Evolutionary conservation across 2,329 filamentous ascomycete genomes (phyloP).

Genomic region (Lachnellula suecica): DNA sequence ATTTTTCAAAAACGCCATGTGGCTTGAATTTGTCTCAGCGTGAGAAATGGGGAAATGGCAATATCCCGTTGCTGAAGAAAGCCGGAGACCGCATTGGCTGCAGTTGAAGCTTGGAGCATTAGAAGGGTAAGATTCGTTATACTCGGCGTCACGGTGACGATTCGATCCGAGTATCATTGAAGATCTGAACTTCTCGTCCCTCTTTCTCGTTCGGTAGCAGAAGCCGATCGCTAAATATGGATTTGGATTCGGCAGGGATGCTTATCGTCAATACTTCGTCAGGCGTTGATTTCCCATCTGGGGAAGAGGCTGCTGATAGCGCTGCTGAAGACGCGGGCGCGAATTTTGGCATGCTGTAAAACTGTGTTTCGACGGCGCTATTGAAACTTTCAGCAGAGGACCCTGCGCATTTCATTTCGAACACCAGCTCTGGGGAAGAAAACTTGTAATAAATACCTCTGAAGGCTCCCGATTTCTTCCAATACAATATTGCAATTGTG

Average conservation of each 20-base stretch:
- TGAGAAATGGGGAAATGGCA: neutral
- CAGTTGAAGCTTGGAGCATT: no score
- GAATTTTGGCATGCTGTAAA: neutral
- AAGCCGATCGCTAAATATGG: neutral
- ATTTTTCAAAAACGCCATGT: neutral
- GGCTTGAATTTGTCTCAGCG: neutral
- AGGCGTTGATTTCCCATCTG: neutral
- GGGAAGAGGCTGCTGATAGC: neutral
- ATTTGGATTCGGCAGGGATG: neutral
- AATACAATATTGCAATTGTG: constrained; percentile 11
- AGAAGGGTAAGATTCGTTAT: no score
- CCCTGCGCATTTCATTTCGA: neutral
- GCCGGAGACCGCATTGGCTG: no score
- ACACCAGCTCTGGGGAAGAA: constrained; percentile 7
- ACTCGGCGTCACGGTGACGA: no score
- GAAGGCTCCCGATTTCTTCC: constrained; percentile 4
- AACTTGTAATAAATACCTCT: constrained; percentile 6
- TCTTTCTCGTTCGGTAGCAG: neutral
- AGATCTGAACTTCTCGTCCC: neutral
- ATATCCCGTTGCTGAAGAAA: neutral
- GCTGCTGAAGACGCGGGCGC: neutral
- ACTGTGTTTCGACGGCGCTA: constrained; percentile 2
- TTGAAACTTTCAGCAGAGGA: neutral
- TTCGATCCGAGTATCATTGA: neutral
- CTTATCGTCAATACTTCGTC: neutral